A percentile compares a stretch with the other conserved stretches of the same genome.
Evolutionary conservation across 495 filamentous ascomycete species (phyloP).

Genomic region (Annulohypoxylon moriforme): DNA sequence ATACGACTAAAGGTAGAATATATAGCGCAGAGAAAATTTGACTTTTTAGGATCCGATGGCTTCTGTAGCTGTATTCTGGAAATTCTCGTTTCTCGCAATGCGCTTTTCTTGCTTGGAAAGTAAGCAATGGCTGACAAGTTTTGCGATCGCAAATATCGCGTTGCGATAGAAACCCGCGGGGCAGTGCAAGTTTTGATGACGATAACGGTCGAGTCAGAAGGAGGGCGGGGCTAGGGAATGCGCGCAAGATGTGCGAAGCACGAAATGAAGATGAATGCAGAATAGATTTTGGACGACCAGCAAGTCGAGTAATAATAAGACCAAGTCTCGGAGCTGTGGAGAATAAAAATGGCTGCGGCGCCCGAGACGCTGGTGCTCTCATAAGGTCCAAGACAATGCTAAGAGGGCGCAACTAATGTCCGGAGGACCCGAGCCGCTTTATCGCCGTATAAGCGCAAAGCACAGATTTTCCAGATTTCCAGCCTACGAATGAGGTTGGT

Average conservation of each 20-base stretch:
- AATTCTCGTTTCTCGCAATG: neutral
- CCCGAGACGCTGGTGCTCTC: slow-evolving; percentile 28
- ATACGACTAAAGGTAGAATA: slow-evolving; percentile 29
- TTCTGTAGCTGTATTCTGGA: neutral
- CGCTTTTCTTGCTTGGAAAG: slow-evolving; percentile 16
- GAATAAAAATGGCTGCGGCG: slow-evolving; percentile 26
- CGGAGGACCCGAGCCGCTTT: slow-evolving; percentile 39
- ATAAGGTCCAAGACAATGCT: slow-evolving; percentile 32
- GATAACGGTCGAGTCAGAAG: slow-evolving; percentile 24
- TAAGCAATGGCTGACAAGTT: neutral
- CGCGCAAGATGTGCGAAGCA: slow-evolving; percentile 18
- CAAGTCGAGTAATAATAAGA: slow-evolving; percentile 21
- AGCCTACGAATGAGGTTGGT: slow-evolving; percentile 7
- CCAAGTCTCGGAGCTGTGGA: slow-evolving; percentile 29
- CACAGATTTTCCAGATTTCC: slow-evolving; percentile 2
- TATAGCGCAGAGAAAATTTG: slow-evolving; percentile 37
- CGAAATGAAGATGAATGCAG: slow-evolving; percentile 17
- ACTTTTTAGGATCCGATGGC: slow-evolving; percentile 15
- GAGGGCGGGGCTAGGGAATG: slow-evolving; percentile 29
- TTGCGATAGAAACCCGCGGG: slow-evolving; percentile 24
- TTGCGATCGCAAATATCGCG: slow-evolving; percentile 16
- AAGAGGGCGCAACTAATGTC: slow-evolving; percentile 31
- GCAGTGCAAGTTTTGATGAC: slow-evolving; percentile 36
- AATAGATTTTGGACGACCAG: slow-evolving; percentile 11
- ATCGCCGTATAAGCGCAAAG: slow-evolving; percentile 29